Percentiles rank a stretch among this genome's conserved stretches.
Evolutionary conservation across 306 rosid species (phyloP).

Genomic region (Arachis hypogaea): DNA sequence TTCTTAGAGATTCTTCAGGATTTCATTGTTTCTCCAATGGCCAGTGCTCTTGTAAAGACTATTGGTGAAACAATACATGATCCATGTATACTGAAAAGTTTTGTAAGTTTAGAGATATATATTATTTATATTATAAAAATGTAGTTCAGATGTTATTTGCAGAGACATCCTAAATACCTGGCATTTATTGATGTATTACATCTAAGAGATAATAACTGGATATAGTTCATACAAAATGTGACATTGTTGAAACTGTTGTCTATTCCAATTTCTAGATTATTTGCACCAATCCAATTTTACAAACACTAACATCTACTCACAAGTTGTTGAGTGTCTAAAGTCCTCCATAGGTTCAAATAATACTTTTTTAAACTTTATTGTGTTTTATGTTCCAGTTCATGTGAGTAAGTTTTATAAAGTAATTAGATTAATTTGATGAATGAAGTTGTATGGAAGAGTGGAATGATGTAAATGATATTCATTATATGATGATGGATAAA

Average conservation of each 20-base stretch:
- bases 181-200: slow-evolving; percentile 1
- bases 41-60: slow-evolving; percentile 80
- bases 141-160: slow-evolving; percentile 5
- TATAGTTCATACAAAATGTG: slow-evolving; percentile 14
- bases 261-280: background rate
- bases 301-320: too few relatives aligned
- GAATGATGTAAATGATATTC: too few relatives aligned
- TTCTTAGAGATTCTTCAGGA: slow-evolving; percentile 79
- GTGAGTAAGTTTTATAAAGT: too few relatives aligned
- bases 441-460: too few relatives aligned
- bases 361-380: too few relatives aligned
- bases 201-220: slow-evolving; percentile 5
- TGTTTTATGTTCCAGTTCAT: too few relatives aligned
- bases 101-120: slow-evolving; percentile 15
- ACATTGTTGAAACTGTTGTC: background rate
- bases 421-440: too few relatives aligned
- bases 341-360: background rate
- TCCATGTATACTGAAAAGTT: slow-evolving; percentile 28
- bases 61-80: slow-evolving; percentile 52
- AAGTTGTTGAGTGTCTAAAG: too few relatives aligned
- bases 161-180: background rate
- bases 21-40: slow-evolving; percentile 82
- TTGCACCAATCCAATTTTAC: background rate
- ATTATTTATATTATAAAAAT: background rate
- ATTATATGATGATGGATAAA: too few relatives aligned